Evolutionary conservation across 129 eudicot species (phyloP).

Genomic region (Cynara cardunculus): DNA sequence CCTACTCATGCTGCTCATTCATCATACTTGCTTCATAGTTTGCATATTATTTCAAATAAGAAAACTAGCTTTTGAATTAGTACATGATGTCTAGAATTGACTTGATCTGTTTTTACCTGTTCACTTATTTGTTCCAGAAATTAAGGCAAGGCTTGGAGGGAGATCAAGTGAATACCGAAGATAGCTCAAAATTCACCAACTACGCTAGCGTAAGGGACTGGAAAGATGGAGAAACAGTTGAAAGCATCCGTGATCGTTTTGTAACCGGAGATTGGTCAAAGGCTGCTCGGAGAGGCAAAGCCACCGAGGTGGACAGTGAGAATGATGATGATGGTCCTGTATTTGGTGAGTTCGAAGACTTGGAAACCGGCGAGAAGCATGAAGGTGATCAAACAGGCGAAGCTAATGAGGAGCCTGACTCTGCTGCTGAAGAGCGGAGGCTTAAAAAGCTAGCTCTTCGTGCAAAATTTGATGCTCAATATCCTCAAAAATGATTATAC

Average conservation of each 20-base stretch:
- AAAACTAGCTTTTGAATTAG: background rate
- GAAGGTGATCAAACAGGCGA: slow-evolving; percentile 24
- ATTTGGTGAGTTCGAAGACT: slow-evolving; percentile 82
- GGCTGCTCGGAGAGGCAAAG: slow-evolving; percentile 66
- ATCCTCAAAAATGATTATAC: slow-evolving; percentile 44
- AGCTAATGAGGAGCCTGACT: slow-evolving; percentile 31
- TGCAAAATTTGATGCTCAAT: slow-evolving; percentile 90
- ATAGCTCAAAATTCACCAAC: slow-evolving; percentile 64
- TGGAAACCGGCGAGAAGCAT: slow-evolving; percentile 79
- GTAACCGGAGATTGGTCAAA: slow-evolving; percentile 95
- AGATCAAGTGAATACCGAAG: slow-evolving; percentile 48
- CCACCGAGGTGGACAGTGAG: slow-evolving; percentile 34
- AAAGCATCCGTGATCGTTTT: slow-evolving; percentile 86
- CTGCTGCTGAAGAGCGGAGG: slow-evolving; percentile 55
- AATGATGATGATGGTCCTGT: slow-evolving; percentile 47
- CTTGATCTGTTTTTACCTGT: background rate
- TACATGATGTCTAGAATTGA: background rate
- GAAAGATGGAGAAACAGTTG: slow-evolving; percentile 46
- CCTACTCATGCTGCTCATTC: background rate
- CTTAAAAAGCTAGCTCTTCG: slow-evolving; percentile 91
- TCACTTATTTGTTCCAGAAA: slow-evolving; percentile 34
- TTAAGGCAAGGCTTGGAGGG: slow-evolving; percentile 34
- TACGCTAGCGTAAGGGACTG: slow-evolving; percentile 44
- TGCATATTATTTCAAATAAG: background rate
- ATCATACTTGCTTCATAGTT: background rate